Base-by-base conservation (phyloP, 2,329 filamentous ascomycete genomes). In the Dendryphion nanum region DNA sequence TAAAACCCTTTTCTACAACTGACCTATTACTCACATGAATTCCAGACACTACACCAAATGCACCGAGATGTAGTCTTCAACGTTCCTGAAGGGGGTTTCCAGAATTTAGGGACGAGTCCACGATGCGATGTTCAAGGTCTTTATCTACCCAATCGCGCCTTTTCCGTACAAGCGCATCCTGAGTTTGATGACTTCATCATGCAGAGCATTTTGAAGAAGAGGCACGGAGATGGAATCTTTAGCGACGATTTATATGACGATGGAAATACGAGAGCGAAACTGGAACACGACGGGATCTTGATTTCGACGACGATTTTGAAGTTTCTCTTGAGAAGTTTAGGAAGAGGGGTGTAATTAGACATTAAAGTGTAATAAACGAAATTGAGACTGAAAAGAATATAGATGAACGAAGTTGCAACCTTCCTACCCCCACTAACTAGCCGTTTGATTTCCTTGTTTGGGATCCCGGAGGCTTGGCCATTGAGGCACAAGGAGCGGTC, bases 161-260 rank as follows among this genome's bases (percentile, higher is more conserved):
- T 94, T 44, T 83, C 86, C 0, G 79, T 95, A 1, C 89, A 95
- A 69, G 89, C 88, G 5, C 89, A 95, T 63, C 89, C 89, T 1
- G 89, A 95, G 64, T 93, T 91, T 61, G 85, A 76, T 4, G 73
- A 75, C 42, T 76, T 81, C 13, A 89, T 94, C 48, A 78, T 89
- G 52, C 71, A 69, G 14, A 83, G 88, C 61, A 33, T 33, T 21
- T 10, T 33, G 31, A 33, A 18, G 17, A 33, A 33, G 16, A 18
- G 31, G 31, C 18, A 33, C 15, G 31, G 18, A 10, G 10, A 33
- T 10, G 18, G 18, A 6, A 21, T 33, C 2, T 33, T 33, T 18
- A 21, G 18, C 15, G 17, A 33, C 12, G 31, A 33, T 19, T 10
- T 13, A 15, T 30, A 30, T 30, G 29, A 30, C 8, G 29, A n/a